Evolutionary conservation across 2,329 filamentous ascomycete species (phyloP), one percentile per base, ranked within the genome.

Genomic region (Hymenoscyphus scutula): DNA sequence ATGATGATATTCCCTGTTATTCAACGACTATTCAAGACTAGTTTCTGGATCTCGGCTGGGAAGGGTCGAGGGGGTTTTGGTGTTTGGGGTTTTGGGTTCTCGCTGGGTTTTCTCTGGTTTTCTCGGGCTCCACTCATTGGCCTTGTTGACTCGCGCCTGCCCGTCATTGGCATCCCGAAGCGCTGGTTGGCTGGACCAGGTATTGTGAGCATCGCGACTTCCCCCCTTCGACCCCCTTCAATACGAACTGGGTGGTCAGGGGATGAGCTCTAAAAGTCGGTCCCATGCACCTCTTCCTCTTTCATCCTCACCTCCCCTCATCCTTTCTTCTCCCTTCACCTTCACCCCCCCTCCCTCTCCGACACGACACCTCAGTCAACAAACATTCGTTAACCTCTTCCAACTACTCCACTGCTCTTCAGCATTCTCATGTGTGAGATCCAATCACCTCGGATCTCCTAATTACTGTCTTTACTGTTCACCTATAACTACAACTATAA

Each of bases 401-500:
- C n/a, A 25, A 19, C 41, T 48, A 23, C 41, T 23, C 7, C 45
- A 51, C 45, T 25, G 45, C 45, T 51, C 45, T 10, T 51, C 45
- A 51, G 45, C 45, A 51, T 51, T 25, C 23, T 51, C 25, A 51
- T 51, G 45, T 25, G 45, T 51, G 45, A 51, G 45, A 51, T 51
- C 45, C 45, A 51, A 51, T 51, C 45, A 23, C 19, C 45, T 51
- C 45, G 45, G 45, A 51, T 51, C 45, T 51, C 45, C 19, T 51
- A 51, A 23, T 51, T 51, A 23, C 45, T 13, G 45, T 51, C 45
- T 51, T 51, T 51, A 51, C 45, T 51, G 23, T 7, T 19, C 23
- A 51, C 45, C 45, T 51, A 51, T 19, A 51, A 51, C 45, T 23
- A 51, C 23, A 51, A 19, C 45, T 51, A 51, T 19, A 51, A 51